A percentile compares a stretch with the other conserved stretches of the same genome.
Evolutionary conservation across 345 rosid species (phyloP).

Genomic region (Bruguiera parviflora): DNA sequence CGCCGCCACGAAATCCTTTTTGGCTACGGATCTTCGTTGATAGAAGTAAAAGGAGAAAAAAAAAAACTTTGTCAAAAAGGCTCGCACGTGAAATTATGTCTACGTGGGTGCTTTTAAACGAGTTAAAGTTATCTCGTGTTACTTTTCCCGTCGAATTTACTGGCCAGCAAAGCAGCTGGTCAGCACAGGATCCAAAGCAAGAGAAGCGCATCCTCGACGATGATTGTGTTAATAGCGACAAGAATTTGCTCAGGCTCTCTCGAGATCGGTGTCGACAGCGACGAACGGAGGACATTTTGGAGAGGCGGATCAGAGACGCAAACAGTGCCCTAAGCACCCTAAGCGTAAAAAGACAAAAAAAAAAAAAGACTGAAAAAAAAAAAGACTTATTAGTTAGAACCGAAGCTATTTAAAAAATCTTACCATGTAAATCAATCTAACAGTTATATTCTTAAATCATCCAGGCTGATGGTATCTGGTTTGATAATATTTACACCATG

Average conservation of each 20-base stretch:
- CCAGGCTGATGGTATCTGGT: too few species aligned
- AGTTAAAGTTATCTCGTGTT: constrained; percentile 16
- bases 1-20: too few species aligned
- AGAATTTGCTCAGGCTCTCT: neutral
- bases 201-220: neutral
- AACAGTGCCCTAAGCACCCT: too few species aligned
- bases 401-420: too few species aligned
- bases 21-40: too few species aligned
- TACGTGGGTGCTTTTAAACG: neutral
- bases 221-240: constrained; percentile 1
- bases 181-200: constrained; percentile 7
- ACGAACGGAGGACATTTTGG: neutral
- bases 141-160: neutral
- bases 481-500: too few species aligned
- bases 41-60: too few species aligned
- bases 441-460: too few species aligned
- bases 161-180: constrained; percentile 7
- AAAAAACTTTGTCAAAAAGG: too few species aligned
- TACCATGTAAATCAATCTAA: too few species aligned
- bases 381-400: too few species aligned
- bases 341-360: neutral
- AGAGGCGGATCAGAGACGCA: neutral
- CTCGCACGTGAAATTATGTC: too few species aligned
- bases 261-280: neutral
- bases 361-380: neutral